A percentile compares a stretch with the other conserved stretches of the same genome.
Conservation (phyloP, 1,139 yeast species). For the Yamadazyma buinensis region DNA sequence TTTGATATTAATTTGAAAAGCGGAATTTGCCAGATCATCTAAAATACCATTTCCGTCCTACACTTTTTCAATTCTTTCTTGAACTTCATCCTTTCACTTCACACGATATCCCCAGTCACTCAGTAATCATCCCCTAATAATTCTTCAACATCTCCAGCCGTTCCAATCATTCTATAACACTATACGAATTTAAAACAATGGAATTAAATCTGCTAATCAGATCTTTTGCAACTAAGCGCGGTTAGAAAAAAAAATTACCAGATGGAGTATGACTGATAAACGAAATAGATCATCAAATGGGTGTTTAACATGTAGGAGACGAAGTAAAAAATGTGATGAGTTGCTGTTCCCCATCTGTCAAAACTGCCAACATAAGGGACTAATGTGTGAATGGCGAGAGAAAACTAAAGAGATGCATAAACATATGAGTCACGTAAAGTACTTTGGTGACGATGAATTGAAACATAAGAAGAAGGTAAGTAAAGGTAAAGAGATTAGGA, state of each 20-base stretch:
- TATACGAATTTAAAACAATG: too few relatives aligned
- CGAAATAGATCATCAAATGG: slow-evolving; percentile 31
- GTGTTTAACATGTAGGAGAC: slow-evolving; percentile 37
- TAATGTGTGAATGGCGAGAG: slow-evolving; percentile 33
- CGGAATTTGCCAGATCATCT: too few relatives aligned
- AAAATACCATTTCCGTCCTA: too few relatives aligned
- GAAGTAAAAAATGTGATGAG: slow-evolving; percentile 43
- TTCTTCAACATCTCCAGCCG: too few relatives aligned
- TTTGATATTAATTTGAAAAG: too few relatives aligned
- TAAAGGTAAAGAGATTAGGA: too few relatives aligned
- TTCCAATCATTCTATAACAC: too few relatives aligned
- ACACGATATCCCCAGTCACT: too few relatives aligned
- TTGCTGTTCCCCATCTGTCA: slow-evolving; percentile 31
- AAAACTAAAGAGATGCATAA: slow-evolving; percentile 24
- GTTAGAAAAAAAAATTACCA: slow-evolving; percentile 22
- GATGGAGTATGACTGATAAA: slow-evolving; percentile 20
- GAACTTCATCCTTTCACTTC: too few relatives aligned
- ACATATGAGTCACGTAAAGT: slow-evolving; percentile 24
- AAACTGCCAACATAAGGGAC: slow-evolving; percentile 23
- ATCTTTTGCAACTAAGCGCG: slow-evolving; percentile 20
- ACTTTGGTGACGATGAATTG: slow-evolving; percentile 17
- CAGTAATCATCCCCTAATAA: too few relatives aligned
- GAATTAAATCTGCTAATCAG: background rate
- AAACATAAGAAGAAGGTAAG: too few relatives aligned
- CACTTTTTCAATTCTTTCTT: too few relatives aligned